Evolutionary conservation across 148 eudicot species (phyloP), one percentile per base, ranked within the genome.

Genomic region (Pharnaceum exiguum): DNA sequence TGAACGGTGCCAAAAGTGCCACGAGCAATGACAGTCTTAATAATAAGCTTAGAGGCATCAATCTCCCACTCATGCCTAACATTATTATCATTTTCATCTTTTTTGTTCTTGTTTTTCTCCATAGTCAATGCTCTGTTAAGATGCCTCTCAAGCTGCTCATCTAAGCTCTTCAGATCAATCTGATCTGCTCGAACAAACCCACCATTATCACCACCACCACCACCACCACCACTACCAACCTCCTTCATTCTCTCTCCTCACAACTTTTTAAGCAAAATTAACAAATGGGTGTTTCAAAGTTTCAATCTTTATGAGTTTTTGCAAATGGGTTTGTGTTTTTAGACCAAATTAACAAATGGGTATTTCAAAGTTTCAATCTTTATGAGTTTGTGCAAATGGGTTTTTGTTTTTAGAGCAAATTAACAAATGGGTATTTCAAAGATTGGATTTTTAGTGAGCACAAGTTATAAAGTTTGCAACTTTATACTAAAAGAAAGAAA

Each of bases 1-100:
- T 89, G 94, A 11, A 89, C 94, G 55, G 96, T 89, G 17, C 96
- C 96, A 68, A 85, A 89, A 51, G 95, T 86, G 69, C 96, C 96
- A 67, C 94, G 89, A 7, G 96, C 96, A 67, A 89, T 79, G 38
- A 86, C 83, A 45, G 80, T 36, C 52, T 86, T 85, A 51, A 89
- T 83, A n/a, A 81, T 59, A 32, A 89, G 83, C 71, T 89, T 89
- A 9, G 94, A 74, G 3, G 94, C 74, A 28, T 89, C 96, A 32
- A 89, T 89, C 74, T 89, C 95, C 96, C 96, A 89, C 5, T 86
- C 96, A 9, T 78, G 87, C 15, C 77, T 60, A 35, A 25, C 28
- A 43, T 5, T 19, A 30, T 10, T 49, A 47, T 33, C 23, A 7
- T 62, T 54, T 9, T 60, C 68, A 46, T 59, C 75, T 31, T 62